Evolutionary conservation across 2,329 filamentous ascomycete genomes (phyloP).

Genomic region (Ascochyta fabae): DNA sequence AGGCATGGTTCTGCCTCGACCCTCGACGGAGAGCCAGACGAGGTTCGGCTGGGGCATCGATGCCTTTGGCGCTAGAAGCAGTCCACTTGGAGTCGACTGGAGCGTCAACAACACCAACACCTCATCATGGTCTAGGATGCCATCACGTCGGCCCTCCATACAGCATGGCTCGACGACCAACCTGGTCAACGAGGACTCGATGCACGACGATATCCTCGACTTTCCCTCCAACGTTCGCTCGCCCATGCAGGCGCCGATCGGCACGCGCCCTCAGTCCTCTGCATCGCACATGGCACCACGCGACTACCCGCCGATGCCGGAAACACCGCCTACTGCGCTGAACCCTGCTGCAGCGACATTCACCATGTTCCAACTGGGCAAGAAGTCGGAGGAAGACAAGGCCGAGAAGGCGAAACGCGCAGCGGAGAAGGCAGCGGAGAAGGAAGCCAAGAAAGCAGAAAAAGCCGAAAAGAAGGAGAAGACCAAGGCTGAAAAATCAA

Average conservation of each 20-base stretch:
- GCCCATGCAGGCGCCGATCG: conserved; percentile 72
- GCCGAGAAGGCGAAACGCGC: conserved; percentile 41
- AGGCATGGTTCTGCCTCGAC: conserved; percentile 43
- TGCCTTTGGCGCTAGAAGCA: conserved; percentile 50
- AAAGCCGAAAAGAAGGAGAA: conserved; percentile 49
- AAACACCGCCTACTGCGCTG: conserved; percentile 63
- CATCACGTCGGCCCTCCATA: conserved; percentile 80
- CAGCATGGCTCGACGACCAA: conserved; percentile 77
- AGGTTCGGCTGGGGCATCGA: conserved; percentile 48
- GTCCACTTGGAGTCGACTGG: conserved; percentile 52
- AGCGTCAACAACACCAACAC: conserved; percentile 46
- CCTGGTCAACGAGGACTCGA: conserved; percentile 57
- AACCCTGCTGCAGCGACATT: conserved; percentile 93
- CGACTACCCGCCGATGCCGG: conserved; percentile 4
- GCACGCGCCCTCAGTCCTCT: conserved; percentile 72
- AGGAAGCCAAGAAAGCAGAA: conserved; percentile 45
- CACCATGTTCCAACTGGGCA: conserved; percentile 54
- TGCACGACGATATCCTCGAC: conserved; percentile 59
- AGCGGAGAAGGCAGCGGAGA: conserved; percentile 45
- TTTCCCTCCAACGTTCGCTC: conserved; percentile 57
- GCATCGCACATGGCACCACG: conserved; percentile 54
- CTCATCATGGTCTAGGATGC: conserved; percentile 72
- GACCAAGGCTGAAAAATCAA: conserved; percentile 45
- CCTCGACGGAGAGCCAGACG: conserved; percentile 48
- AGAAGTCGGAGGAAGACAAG: conserved; percentile 44